Evolutionary conservation across 106 monocot species (phyloP).

Genomic region (Iris macrosiphon): DNA sequence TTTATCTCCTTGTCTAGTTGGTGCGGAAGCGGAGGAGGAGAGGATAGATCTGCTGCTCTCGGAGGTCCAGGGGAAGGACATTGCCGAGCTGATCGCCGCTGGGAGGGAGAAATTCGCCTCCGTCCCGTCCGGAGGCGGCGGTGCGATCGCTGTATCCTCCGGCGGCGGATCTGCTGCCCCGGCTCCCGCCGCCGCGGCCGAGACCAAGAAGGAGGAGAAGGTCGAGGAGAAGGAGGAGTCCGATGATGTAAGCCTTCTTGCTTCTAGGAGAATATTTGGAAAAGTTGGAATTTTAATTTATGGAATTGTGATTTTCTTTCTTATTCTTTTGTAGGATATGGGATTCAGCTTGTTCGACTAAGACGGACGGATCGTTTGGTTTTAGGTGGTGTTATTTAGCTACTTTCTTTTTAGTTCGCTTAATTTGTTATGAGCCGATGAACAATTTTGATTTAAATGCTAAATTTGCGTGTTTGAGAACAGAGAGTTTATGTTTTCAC

Average conservation of each 20-base stretch:
- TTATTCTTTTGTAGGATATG: slow-evolving; percentile 19
- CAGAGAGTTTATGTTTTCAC: no score
- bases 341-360: slow-evolving; percentile 27
- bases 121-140: slow-evolving; percentile 21
- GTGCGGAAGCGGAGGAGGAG: slow-evolving; percentile 16
- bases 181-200: slow-evolving; percentile 8
- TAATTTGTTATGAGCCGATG: no score
- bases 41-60: slow-evolving; percentile 14
- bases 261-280: no score
- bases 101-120: slow-evolving; percentile 31
- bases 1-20: no score
- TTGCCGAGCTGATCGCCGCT: slow-evolving; percentile 19
- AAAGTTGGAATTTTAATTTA: no score
- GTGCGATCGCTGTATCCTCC: neutral
- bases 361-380: no score
- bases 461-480: no score
- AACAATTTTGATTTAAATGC: no score
- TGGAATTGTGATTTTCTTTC: neutral
- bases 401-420: no score
- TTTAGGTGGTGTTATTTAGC: no score
- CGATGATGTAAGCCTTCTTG: no score
- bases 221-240: slow-evolving; percentile 27
- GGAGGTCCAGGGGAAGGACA: slow-evolving; percentile 21
- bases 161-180: neutral
- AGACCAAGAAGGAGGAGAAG: slow-evolving; percentile 29